Conservation (phyloP, 768 basidiomycete genomes). For the Pleurotus eryngii region DNA sequence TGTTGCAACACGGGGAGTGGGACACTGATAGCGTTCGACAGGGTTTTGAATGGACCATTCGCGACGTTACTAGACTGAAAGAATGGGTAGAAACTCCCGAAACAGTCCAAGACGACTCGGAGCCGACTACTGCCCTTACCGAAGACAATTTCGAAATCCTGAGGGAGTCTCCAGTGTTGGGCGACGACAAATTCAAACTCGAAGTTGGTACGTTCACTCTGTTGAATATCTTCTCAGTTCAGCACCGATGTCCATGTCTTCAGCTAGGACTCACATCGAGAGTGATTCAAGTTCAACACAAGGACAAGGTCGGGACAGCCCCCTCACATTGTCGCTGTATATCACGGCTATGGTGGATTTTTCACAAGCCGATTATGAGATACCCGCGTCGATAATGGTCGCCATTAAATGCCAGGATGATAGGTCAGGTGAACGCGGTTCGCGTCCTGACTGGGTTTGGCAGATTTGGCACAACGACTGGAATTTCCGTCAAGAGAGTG, state of each 20-base stretch:
- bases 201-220: slow-evolving; percentile 50
- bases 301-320: slow-evolving; percentile 23
- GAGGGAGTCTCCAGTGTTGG: slow-evolving; percentile 62
- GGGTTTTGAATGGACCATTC: slow-evolving; percentile 75
- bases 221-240: too few relatives aligned
- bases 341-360: slow-evolving; percentile 67
- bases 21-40: slow-evolving; percentile 17
- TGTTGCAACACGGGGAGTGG: too few relatives aligned
- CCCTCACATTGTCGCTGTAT: slow-evolving; percentile 53
- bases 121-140: slow-evolving; percentile 23
- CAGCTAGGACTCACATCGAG: slow-evolving; percentile 21
- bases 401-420: slow-evolving; percentile 68
- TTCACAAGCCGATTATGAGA: slow-evolving; percentile 55
- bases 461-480: slow-evolving; percentile 69
- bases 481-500: slow-evolving; percentile 65
- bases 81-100: slow-evolving; percentile 52
- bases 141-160: slow-evolving; percentile 56
- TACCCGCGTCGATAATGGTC: slow-evolving; percentile 64
- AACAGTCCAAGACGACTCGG: slow-evolving; percentile 11
- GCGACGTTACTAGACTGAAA: slow-evolving; percentile 52
- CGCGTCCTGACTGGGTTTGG: slow-evolving; percentile 73
- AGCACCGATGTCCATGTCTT: neutral
- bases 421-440: slow-evolving; percentile 56
- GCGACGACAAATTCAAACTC: slow-evolving; percentile 69
- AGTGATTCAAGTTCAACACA: slow-evolving; percentile 16